These are phyloP conservation scores for Saccharomycopsis capsularis DNA, from an alignment of 805 yeast species.

Conservation along the genomic window DNA sequence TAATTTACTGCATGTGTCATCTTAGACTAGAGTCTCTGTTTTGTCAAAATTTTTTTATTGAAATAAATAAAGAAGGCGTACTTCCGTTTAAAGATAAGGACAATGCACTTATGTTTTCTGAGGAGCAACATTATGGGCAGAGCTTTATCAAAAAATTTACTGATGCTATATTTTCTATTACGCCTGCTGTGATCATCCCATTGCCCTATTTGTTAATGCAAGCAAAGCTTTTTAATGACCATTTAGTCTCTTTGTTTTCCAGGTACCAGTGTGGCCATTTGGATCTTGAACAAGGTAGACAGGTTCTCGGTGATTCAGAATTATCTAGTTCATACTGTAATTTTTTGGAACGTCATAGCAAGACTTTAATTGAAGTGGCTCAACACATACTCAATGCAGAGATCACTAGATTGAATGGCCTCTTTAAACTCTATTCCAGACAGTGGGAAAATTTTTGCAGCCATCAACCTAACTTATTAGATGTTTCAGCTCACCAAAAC, in stretches of 20 bases:
- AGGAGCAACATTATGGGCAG: conserved; percentile 31
- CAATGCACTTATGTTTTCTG: background rate
- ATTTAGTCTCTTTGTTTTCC: background rate
- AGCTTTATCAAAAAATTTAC: conserved; percentile 35
- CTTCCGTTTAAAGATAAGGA: background rate
- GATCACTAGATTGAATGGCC: conserved; percentile 29
- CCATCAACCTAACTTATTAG: conserved; percentile 51
- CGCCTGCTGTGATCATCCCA: conserved; percentile 78
- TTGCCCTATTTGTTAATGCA: conserved; percentile 56
- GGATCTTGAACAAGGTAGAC: too few species aligned
- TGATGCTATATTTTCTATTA: conserved; percentile 60
- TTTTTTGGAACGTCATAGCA: too few species aligned
- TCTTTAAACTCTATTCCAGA: conserved; percentile 33
- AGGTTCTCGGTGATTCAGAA: too few species aligned
- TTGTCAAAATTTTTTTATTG: conserved; percentile 31
- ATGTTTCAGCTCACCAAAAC: conserved; percentile 68
- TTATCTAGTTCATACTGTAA: too few species aligned
- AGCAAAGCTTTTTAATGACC: conserved; percentile 38
- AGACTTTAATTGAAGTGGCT: too few species aligned
- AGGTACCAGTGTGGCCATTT: background rate
- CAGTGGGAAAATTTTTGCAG: conserved; percentile 64
- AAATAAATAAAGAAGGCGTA: conserved; percentile 16
- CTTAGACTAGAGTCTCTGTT: conserved; percentile 71
- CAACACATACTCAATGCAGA: too few species aligned
- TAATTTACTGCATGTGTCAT: conserved; percentile 70